Evolutionary conservation across 345 rosid species (phyloP).

Genomic region (Brassica carinata): DNA sequence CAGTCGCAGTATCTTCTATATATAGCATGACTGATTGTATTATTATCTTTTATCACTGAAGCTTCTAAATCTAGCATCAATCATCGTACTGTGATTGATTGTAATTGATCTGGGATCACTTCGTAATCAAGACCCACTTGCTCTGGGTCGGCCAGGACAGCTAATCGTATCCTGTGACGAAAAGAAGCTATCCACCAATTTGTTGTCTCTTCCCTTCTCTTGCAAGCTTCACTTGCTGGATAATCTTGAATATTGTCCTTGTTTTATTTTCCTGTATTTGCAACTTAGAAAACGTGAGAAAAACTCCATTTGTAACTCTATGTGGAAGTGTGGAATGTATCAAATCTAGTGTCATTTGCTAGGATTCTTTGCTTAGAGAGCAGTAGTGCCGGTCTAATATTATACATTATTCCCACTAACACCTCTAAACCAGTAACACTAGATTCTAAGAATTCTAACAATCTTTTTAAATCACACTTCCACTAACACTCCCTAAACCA

Average conservation of each 20-base stretch:
- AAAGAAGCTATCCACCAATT: conserved; percentile 14
- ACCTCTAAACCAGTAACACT: no score
- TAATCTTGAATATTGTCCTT: neutral
- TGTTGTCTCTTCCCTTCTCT: neutral
- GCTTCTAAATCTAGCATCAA: neutral
- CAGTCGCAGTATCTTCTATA: neutral
- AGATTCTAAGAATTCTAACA: no score
- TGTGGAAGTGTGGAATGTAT: neutral
- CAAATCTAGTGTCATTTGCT: neutral
- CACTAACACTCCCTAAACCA: no score
- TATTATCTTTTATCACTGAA: neutral
- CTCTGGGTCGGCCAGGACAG: conserved; percentile 9
- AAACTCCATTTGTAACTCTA: neutral
- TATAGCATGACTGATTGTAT: neutral
- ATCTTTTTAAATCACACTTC: no score
- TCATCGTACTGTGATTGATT: neutral
- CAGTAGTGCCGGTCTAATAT: no score
- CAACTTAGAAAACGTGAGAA: neutral
- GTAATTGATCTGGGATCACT: neutral
- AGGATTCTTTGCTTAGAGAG: neutral
- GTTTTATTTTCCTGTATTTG: neutral
- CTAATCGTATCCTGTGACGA: conserved; percentile 11
- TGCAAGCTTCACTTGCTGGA: conserved; percentile 13
- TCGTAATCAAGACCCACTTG: conserved; percentile 7
- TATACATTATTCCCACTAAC: no score